phyloP scores from a whole-genome alignment of 345 rosid genomes.

The Rhodomyrtus tomentosa region DNA sequence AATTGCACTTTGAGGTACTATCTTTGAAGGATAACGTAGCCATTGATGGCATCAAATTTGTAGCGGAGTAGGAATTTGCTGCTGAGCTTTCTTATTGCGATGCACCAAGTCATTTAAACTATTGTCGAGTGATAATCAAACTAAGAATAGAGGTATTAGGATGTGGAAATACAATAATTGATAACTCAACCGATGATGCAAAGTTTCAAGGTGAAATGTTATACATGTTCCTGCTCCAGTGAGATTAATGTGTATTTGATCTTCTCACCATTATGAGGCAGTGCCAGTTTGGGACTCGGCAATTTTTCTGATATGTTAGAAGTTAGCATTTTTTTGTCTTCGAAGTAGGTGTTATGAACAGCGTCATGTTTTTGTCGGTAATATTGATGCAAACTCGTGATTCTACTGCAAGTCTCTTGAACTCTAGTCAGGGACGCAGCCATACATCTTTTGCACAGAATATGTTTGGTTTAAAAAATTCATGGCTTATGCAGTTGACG shows the following conservation, averaged over 20 bases:
- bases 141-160: background rate
- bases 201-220: background rate
- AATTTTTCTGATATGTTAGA: background rate
- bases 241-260: background rate
- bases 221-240: background rate
- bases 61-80: background rate
- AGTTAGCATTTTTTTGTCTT: background rate
- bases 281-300: background rate
- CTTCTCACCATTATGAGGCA: background rate
- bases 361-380: background rate
- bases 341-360: background rate
- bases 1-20: background rate
- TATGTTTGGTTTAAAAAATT: background rate
- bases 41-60: background rate
- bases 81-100: background rate
- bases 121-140: background rate
- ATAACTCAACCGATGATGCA: background rate
- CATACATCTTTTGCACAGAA: background rate
- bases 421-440: background rate
- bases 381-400: background rate
- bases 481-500: background rate
- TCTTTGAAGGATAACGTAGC: background rate
- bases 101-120: background rate
- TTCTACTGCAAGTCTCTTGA: background rate
- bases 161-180: background rate